Evolutionary conservation across 805 yeast species (phyloP), one percentile per base, ranked within the genome.

Genomic region (Yamadazyma sp.): DNA sequence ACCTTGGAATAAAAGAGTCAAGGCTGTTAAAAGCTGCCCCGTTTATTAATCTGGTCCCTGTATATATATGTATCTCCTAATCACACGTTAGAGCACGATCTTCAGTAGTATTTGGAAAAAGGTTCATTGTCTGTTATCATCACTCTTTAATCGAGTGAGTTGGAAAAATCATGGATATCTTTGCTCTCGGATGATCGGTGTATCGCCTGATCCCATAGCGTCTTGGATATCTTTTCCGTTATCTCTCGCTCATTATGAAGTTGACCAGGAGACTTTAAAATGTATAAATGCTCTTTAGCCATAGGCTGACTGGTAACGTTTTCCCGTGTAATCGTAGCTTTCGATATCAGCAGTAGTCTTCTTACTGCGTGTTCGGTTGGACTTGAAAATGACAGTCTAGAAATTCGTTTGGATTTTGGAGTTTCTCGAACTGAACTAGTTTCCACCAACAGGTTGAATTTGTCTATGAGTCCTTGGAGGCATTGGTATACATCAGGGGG

Each of bases 1-100:
- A 52, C 78, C 41, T 73, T 93, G 61, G 99, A 93, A 74, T 93
- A 80, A 41, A 37, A 36, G n/a, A n/a, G n/a, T n/a, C n/a, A n/a
- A n/a, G n/a, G n/a, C n/a, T n/a, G n/a, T n/a, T n/a, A n/a, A 10
- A 13, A 9, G 29, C 15, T 28, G 5, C 35, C 17, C 17, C 10
- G 12, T 10, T 32, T 15, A 18, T 33, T 24, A 18, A 25, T 24
- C 28, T 22, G 12, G 20, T 25, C 30, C 49, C 37, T 45, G 47
- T 45, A 47, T 40, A 45, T 47, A 47, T 38, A 35, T 25, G 32
- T 32, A 21, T 29, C 26, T 11, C n/a, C n/a, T 27, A 35, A 23
- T 35, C 20, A 13, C 19, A 32, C 36, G 31, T 37, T 30, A 30
- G 33, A 30, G 19, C 33, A 30, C 33, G 33, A 20, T 14, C 28